Evolutionary conservation across 306 rosid genomes (phyloP), one percentile per base, ranked within the genome.

Genomic region (Biancaea sappan): DNA sequence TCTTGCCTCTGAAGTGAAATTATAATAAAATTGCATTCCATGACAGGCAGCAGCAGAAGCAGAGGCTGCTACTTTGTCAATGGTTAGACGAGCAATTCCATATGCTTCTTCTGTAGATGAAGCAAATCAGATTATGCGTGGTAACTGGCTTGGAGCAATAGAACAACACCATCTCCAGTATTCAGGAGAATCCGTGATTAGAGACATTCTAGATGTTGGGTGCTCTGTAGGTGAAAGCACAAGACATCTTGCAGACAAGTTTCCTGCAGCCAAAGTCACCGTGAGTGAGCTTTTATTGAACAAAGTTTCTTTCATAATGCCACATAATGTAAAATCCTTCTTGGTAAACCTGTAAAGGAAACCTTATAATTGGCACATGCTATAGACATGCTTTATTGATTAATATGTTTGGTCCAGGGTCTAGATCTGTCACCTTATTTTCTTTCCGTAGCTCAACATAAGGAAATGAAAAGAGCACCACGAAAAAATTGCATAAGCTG

Each of bases 11-110:
- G 38, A 18, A 71, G 34, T 9, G 28, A 41, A 81, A 26, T 53
- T 62, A 47, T 76, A 40, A 29, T 60, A 50, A 79, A 26, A 76
- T 58, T 62, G 51, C 60, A 28, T 81, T 35, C 44, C 6, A 81
- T 60, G 72, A 62, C 58, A 89, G 93, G 93, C 93, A 43, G 93
- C 93, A 48, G 93, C 93, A 50, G 93, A 89, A 82, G 93, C 91
- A 16, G 89, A 89, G 77, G 79, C 89, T 26, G 91, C 93, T 69
- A 89, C 91, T 3, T 62, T 86, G 88, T 86, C 93, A 28, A 84
- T 86, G 85, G 76, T 4, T 7, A 86, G 41, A 73, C 79, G 93
- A 64, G 77, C 89, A 32, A 28, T 86, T 65, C 91, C 91, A 5
- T 37, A 64, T 37, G 93, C 85, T 68, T 46, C 88, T 24, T 84